Percentiles rank a stretch among this genome's conserved stretches.
Conservation (phyloP, 306 rosid genomes). For the Styphnolobium japonicum region DNA sequence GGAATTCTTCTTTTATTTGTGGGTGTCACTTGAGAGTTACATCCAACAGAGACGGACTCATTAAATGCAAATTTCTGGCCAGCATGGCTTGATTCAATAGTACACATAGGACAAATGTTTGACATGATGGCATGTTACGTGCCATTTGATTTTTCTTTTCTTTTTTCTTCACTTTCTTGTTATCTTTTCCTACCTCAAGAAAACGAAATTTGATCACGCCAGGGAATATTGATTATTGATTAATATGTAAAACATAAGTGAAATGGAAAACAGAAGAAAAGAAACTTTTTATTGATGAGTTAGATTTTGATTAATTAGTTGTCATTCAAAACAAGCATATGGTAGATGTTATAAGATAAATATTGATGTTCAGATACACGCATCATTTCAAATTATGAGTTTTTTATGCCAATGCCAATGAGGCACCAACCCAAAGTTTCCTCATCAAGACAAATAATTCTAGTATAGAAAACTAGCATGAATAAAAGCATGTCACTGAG, state of each 20-base stretch:
- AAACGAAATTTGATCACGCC: not conserved
- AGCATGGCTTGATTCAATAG: conserved; percentile 5
- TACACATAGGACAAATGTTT: conserved; percentile 25
- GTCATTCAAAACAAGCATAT: not conserved
- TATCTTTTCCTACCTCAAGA: not conserved
- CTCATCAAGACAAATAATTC: not conserved
- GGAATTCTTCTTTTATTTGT: conserved; percentile 9
- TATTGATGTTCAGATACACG: not conserved
- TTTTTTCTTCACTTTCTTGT: not conserved
- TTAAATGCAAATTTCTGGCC: conserved; percentile 4
- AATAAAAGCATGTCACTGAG: not conserved
- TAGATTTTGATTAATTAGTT: not conserved
- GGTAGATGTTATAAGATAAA: not conserved
- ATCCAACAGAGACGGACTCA: conserved; percentile 36
- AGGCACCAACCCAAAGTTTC: not conserved
- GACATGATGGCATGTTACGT: not conserved
- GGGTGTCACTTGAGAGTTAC: conserved; percentile 31
- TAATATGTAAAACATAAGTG: not conserved
- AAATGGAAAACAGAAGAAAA: not conserved
- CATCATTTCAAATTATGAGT: not conserved
- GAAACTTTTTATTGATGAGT: not conserved
- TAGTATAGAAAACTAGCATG: not conserved
- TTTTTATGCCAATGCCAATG: not conserved
- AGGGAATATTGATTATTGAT: not conserved
- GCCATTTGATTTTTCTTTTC: not conserved